Base-by-base conservation (phyloP, 1,284 basidiomycete genomes). In the Neonothopanus nambi region DNA sequence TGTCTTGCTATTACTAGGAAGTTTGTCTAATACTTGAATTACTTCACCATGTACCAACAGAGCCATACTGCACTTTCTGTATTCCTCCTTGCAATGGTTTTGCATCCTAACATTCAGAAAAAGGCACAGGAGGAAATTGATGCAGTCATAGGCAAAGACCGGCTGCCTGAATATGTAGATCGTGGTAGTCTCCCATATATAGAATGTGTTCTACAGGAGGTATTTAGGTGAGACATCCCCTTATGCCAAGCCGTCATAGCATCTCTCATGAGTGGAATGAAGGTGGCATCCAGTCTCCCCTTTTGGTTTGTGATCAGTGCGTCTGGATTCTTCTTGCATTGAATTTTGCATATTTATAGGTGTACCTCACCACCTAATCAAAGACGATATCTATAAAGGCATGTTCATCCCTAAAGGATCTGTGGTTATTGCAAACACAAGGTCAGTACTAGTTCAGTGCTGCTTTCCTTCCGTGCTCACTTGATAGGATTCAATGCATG, bases 361-460 rank as follows among this genome's bases (percentile, higher is more conserved):
- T 5, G 38, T 39, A 15, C 38, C 23, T 8, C 39, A 26, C 17
- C 30, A 39, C 12, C 20, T 26, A 5, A 17, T 33, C n/a, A 17
- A 39, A 67, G 57, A 68, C 56, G 11, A 56, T 59, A 2, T 56
- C 63, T n/a, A 61, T 63, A 3, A 38, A 21, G 40, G 40, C 5
- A 21, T 21, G 12, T 42, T 67, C 37, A 48, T 56, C 15, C 52
- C 70, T 23, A 75, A 75, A 39, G 50, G 73, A 11, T 28, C 26
- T 28, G 26, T 11, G 11, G 5, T 28, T 11, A 28, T 28, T 28
- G 5, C 26, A 28, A 5, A 5, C 15, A 18, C 20, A 13, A 21
- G 24, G 18, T 42, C 18, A 42, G 40, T 12, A 21, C 12, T 21
- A 21, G 20, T 13, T 3, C 40, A 9, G 5, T 13, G 3, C 3